phyloP scores from a whole-genome alignment of 371 early-diverging fungal species.

The Mortierella sp. region DNA sequence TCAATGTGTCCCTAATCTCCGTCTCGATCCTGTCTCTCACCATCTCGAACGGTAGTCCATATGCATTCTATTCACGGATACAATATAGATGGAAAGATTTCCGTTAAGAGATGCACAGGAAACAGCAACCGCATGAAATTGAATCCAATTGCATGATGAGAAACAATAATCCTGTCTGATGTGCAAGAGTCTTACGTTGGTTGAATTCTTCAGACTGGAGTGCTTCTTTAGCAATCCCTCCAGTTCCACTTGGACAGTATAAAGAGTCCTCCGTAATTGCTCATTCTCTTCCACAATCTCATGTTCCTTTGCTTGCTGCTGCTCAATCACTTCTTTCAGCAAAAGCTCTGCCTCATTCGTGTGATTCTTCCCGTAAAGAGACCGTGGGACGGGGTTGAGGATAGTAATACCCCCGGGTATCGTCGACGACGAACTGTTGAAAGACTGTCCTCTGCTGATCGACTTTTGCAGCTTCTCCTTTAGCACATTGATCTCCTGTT shows the following conservation, averaged over 20 bases:
- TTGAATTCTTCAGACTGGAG: conserved; percentile 13
- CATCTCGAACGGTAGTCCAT: conserved; percentile 53
- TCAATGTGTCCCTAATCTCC: conserved; percentile 49
- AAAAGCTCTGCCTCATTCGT: conserved; percentile 39
- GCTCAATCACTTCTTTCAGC: conserved; percentile 45
- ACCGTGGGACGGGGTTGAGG: conserved; percentile 47
- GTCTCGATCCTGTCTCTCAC: conserved; percentile 47
- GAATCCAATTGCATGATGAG: not conserved
- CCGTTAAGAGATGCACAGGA: not conserved
- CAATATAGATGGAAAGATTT: not conserved
- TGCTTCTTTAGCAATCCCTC: conserved; percentile 38
- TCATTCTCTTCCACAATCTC: conserved; percentile 54
- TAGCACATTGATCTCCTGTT: conserved; percentile 46
- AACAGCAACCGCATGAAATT: not conserved
- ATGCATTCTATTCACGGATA: conserved; percentile 26
- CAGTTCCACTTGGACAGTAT: conserved; percentile 48
- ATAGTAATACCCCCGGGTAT: conserved; percentile 54
- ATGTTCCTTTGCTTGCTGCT: conserved; percentile 40
- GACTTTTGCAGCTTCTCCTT: conserved; percentile 54
- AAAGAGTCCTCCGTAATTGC: conserved; percentile 48
- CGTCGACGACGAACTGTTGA: conserved; percentile 23
- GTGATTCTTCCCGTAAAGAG: conserved; percentile 40
- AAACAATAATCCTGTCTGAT: not conserved
- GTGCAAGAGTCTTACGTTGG: conserved; percentile 22
- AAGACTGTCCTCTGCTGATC: conserved; percentile 25